These are phyloP conservation scores for Pseudodiploospora longispora DNA, from an alignment of 2,329 filamentous ascomycete genomes.

Conservation along the genomic window DNA sequence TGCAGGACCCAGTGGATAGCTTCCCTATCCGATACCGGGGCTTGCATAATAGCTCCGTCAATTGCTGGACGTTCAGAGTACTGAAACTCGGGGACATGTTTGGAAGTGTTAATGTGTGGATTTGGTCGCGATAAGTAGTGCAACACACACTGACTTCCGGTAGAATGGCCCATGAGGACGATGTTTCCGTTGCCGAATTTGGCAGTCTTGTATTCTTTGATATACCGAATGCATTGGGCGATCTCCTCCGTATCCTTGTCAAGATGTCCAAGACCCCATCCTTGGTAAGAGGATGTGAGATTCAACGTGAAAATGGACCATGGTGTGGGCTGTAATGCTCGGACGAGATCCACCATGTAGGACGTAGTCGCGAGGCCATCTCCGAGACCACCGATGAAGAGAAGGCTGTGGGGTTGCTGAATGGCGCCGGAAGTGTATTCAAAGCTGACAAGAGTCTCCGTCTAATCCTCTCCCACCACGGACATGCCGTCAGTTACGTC, in stretches of 20 bases:
- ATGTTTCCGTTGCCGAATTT: constrained; percentile 38
- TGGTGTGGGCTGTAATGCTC: constrained; percentile 24
- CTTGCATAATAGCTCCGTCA: constrained; percentile 55
- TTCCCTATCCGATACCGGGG: constrained; percentile 55
- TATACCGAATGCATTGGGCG: constrained; percentile 21
- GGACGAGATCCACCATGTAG: constrained; percentile 38
- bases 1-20: constrained; percentile 32
- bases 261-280: constrained; percentile 28
- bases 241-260: constrained; percentile 29
- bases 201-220: constrained; percentile 23
- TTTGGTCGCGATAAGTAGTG: constrained; percentile 47
- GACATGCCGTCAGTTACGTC: too few relatives aligned
- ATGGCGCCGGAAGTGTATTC: constrained; percentile 24
- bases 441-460: constrained; percentile 29
- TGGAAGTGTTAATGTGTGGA: constrained; percentile 19
- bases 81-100: constrained; percentile 18
- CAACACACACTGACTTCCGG: constrained; percentile 58
- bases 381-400: constrained; percentile 45
- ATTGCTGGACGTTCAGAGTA: constrained; percentile 34
- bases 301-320: constrained; percentile 29
- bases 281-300: constrained; percentile 31
- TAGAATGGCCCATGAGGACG: constrained; percentile 60
- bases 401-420: constrained; percentile 34
- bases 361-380: constrained; percentile 41
- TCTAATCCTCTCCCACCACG: constrained; percentile 14